Conservation (phyloP, 2,329 filamentous ascomycete species). For the Hymenoscyphus albidus region DNA sequence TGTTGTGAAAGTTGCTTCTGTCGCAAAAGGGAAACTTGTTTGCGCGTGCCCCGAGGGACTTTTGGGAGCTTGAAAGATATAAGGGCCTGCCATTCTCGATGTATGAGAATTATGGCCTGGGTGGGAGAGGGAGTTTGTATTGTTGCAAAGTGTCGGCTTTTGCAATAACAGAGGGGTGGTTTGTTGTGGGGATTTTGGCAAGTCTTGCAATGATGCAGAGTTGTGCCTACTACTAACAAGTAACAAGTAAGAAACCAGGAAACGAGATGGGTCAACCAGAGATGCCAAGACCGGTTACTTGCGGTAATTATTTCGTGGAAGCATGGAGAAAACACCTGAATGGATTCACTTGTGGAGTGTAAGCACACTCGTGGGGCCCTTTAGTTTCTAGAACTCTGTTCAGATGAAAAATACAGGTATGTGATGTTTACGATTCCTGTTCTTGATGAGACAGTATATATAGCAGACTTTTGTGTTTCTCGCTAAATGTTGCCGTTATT, state of each 20-base stretch:
- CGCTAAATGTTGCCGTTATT: neutral
- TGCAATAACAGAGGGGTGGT: neutral
- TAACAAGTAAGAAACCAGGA: neutral
- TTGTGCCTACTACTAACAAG: neutral
- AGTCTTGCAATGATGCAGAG: neutral
- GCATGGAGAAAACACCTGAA: neutral
- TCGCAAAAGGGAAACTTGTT: too few species aligned
- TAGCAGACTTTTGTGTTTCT: too few species aligned
- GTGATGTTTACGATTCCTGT: neutral
- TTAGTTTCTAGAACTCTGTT: neutral
- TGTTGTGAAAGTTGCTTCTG: too few species aligned
- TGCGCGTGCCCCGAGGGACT: too few species aligned
- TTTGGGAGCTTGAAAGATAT: too few species aligned
- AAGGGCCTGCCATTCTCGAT: too few species aligned
- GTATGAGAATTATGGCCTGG: neutral
- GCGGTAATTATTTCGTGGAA: neutral
- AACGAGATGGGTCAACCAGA: neutral
- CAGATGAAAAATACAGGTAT: neutral
- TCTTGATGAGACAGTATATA: neutral
- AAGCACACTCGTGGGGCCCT: too few species aligned
- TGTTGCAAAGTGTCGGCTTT: neutral
- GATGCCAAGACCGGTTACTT: neutral
- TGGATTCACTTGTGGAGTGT: neutral
- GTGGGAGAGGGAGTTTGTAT: neutral
- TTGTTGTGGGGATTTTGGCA: neutral